phyloP scores from a whole-genome alignment of 495 filamentous ascomycete species.

The Daldinia bambusicola region DNA sequence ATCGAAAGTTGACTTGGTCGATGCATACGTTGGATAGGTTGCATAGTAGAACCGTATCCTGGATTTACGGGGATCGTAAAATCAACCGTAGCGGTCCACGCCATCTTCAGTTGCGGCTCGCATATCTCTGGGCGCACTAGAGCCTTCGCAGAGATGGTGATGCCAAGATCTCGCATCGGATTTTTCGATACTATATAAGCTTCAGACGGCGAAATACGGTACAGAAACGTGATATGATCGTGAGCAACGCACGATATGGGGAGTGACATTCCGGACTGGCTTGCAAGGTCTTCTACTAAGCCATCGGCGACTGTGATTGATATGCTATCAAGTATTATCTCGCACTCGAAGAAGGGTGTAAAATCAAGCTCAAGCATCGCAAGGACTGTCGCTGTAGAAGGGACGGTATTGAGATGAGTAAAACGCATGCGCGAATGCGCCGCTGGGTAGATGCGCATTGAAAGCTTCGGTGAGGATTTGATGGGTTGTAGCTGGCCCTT shows the following conservation, averaged over 20 bases:
- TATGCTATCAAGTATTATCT: conserved; percentile 74
- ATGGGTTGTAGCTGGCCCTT: conserved; percentile 67
- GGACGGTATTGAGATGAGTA: conserved; percentile 72
- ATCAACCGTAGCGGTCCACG: conserved; percentile 84
- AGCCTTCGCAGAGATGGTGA: conserved; percentile 73
- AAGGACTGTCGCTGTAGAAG: conserved; percentile 72
- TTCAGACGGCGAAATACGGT: conserved; percentile 75
- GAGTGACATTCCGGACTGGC: conserved; percentile 63
- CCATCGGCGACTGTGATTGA: conserved; percentile 73
- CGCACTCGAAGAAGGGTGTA: conserved; percentile 80
- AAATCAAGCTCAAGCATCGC: conserved; percentile 90
- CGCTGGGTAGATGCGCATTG: conserved; percentile 78
- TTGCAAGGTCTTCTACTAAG: conserved; percentile 72
- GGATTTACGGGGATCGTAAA: conserved; percentile 76
- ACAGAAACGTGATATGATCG: conserved; percentile 87
- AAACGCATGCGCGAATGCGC: conserved; percentile 88
- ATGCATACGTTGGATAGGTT: conserved; percentile 73
- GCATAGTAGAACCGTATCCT: conserved; percentile 60
- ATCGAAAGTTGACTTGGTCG: conserved; percentile 70
- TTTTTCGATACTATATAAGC: conserved; percentile 64
- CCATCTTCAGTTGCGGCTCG: conserved; percentile 77
- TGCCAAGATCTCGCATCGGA: conserved; percentile 61
- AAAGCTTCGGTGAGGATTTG: conserved; percentile 71
- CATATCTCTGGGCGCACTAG: conserved; percentile 70
- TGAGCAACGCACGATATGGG: conserved; percentile 78